Conservation (phyloP, 352 stramenopile species). For the Pythium brassicae region DNA sequence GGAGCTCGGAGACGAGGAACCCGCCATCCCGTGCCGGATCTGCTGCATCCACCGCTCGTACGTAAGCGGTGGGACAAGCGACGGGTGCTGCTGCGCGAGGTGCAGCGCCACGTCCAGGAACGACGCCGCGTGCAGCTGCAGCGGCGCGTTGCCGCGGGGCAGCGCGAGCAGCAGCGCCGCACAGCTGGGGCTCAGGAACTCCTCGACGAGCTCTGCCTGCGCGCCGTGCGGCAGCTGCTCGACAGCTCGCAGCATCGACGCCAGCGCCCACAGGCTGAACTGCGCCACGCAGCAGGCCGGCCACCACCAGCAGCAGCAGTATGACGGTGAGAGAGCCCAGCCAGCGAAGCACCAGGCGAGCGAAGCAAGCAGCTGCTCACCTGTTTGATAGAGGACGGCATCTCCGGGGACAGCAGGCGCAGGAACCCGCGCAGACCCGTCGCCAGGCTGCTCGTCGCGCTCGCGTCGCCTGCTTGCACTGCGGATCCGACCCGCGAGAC, state of each 20-base stretch:
- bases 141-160: constrained; percentile 19
- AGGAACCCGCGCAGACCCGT: constrained; percentile 21
- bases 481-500: not conserved
- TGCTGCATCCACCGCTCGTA: constrained; percentile 69
- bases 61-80: constrained; percentile 26
- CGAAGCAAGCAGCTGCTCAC: constrained; percentile 9
- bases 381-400: constrained; percentile 44
- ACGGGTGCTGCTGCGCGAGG: constrained; percentile 29
- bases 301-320: not conserved
- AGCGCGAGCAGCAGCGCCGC: constrained; percentile 36
- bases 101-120: constrained; percentile 47
- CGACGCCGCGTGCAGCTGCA: constrained; percentile 45
- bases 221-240: constrained; percentile 19
- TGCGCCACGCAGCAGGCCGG: constrained; percentile 2
- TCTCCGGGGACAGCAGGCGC: constrained; percentile 45
- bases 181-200: constrained; percentile 28
- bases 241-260: constrained; percentile 24
- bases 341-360: not conserved
- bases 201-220: constrained; percentile 24
- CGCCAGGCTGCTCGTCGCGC: not conserved
- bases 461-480: not conserved
- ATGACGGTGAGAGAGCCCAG: not conserved
- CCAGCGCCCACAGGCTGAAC: constrained; percentile 36
- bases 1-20: not conserved
- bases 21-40: constrained; percentile 36